Evolutionary conservation across 78 protist genomes (phyloP).

Genomic region (Dictyostelium brefeldianum): DNA sequence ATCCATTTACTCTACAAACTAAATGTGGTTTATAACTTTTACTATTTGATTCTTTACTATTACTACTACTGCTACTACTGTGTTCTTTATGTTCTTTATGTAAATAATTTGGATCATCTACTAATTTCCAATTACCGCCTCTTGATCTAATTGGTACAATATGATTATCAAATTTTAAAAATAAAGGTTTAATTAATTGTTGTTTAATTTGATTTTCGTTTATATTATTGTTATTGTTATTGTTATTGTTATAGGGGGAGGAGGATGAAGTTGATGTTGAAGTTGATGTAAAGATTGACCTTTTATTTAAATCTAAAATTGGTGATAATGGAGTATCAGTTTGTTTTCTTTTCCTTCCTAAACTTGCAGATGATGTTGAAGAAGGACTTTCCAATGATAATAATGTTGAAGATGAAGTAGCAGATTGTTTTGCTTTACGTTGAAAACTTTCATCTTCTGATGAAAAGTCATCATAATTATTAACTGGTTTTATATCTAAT

Average conservation of each 20-base stretch:
- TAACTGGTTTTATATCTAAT: background rate
- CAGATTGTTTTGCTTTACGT: background rate
- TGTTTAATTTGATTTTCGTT: background rate
- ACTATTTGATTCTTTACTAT: constrained; percentile 12
- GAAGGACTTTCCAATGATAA: too few relatives aligned
- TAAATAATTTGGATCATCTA: background rate
- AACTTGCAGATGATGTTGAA: background rate
- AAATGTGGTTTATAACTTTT: background rate
- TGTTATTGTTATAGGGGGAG: background rate
- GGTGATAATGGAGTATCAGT: constrained; percentile 14
- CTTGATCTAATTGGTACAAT: constrained; percentile 29
- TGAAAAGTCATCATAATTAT: constrained; percentile 11
- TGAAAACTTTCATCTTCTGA: constrained; percentile 23
- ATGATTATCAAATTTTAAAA: constrained; percentile 12
- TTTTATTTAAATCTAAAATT: background rate
- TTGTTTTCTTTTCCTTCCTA: constrained; percentile 21
- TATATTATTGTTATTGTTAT: background rate
- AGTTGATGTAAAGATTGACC: background rate
- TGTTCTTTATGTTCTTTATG: background rate
- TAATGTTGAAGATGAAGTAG: background rate
- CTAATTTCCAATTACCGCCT: constrained; percentile 47
- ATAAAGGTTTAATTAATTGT: constrained; percentile 22
- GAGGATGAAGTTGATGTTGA: background rate
- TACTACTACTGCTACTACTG: too few relatives aligned
- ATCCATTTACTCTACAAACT: background rate